These are phyloP conservation scores for Begonia masoniana DNA, from an alignment of 306 rosid genomes.

Conservation along the genomic window DNA sequence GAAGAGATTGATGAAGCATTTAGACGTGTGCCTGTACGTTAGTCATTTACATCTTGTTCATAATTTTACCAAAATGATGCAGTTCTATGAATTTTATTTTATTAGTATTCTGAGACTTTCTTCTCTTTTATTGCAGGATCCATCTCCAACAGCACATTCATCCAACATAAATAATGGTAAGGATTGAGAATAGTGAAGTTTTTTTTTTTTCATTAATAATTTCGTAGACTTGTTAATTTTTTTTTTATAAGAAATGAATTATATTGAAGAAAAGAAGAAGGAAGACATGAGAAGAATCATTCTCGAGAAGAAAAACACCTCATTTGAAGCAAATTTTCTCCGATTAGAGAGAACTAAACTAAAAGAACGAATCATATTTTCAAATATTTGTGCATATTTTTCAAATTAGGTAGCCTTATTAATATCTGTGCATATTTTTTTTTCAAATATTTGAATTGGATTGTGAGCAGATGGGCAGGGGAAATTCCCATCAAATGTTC, in stretches of 20 bases:
- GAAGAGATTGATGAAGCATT: slow-evolving; percentile 99
- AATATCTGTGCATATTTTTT: neutral
- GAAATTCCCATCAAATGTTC: too few relatives aligned
- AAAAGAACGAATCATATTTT: too few relatives aligned
- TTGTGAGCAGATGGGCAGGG: slow-evolving; percentile 36
- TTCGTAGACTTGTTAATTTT: neutral
- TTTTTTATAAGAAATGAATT: too few relatives aligned
- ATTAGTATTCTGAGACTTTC: slow-evolving; percentile 6
- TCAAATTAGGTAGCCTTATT: too few relatives aligned
- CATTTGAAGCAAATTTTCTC: too few relatives aligned
- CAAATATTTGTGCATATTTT: too few relatives aligned
- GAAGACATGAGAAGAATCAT: too few relatives aligned
- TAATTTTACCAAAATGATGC: neutral
- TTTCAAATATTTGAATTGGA: neutral
- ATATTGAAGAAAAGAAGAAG: too few relatives aligned
- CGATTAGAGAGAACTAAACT: too few relatives aligned
- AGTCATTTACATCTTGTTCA: neutral
- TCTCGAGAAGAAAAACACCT: too few relatives aligned
- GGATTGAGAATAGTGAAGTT: neutral
- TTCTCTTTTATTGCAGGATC: slow-evolving; percentile 41
- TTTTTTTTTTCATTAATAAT: neutral
- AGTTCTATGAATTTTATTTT: neutral
- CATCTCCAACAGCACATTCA: slow-evolving; percentile 52
- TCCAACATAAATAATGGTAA: slow-evolving; percentile 60
- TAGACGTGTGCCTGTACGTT: slow-evolving; percentile 82